phyloP scores from a whole-genome alignment of 805 yeast genomes.

The Myxozyma nipponensis region DNA sequence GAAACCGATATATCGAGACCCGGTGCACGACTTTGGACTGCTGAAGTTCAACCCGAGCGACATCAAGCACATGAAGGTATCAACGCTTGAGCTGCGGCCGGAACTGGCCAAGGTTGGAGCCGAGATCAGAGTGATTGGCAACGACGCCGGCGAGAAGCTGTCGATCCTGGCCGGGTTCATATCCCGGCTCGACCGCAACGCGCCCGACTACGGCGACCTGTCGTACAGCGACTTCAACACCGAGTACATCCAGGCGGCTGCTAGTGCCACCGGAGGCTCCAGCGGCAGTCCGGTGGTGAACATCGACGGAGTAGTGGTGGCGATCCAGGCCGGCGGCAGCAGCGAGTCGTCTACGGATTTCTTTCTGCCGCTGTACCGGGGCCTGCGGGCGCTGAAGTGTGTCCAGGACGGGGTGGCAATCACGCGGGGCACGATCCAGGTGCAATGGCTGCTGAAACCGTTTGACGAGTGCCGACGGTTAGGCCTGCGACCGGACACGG shows the following conservation, averaged over 20 bases:
- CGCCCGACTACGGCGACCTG: constrained; percentile 86
- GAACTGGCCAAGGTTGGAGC: constrained; percentile 73
- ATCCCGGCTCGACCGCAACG: constrained; percentile 79
- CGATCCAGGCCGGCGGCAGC: constrained; percentile 83
- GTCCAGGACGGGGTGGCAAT: constrained; percentile 57
- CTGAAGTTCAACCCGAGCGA: constrained; percentile 67
- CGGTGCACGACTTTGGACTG: constrained; percentile 93
- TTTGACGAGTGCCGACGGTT: constrained; percentile 86
- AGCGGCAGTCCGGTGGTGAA: constrained; percentile 96
- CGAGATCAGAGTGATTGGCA: constrained; percentile 92
- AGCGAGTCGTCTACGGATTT: constrained; percentile 90
- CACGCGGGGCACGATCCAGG: constrained; percentile 88
- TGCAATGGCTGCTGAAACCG: constrained; percentile 76
- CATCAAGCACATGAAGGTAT: constrained; percentile 69
- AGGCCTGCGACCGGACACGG: constrained; percentile 74
- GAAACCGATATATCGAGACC: constrained; percentile 58
- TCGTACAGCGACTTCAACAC: constrained; percentile 60
- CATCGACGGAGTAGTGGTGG: constrained; percentile 80
- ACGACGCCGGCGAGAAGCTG: constrained; percentile 92
- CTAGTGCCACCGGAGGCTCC: constrained; percentile 93
- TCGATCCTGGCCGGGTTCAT: constrained; percentile 86
- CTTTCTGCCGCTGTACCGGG: constrained; percentile 81
- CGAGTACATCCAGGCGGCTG: constrained; percentile 48
- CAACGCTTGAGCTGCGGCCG: constrained; percentile 66
- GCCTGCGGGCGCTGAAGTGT: constrained; percentile 73